Percentiles rank a stretch among this genome's conserved stretches.
Conservation (phyloP, 352 stramenopile species). For the Pythium folliculosum region DNA sequence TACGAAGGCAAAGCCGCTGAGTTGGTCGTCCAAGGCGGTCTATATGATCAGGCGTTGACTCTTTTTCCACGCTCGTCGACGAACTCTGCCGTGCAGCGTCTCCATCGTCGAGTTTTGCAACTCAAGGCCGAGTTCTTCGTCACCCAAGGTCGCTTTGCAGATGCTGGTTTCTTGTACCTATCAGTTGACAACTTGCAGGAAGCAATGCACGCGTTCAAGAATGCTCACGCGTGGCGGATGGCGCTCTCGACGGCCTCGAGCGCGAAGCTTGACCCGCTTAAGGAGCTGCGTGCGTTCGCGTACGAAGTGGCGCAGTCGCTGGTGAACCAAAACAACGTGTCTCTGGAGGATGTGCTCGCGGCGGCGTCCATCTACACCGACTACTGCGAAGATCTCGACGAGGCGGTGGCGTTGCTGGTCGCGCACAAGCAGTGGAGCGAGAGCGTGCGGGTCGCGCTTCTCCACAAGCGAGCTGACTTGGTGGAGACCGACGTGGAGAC, state of each 20-base stretch:
- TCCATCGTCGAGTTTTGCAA: constrained; percentile 43
- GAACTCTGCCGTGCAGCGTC: constrained; percentile 14
- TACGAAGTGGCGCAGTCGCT: constrained; percentile 58
- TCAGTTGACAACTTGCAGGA: constrained; percentile 39
- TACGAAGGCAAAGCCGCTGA: constrained; percentile 40
- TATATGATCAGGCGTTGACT: constrained; percentile 54
- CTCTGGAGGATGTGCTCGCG: constrained; percentile 35
- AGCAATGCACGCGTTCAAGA: constrained; percentile 58
- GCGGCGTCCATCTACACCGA: constrained; percentile 68
- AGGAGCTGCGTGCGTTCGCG: constrained; percentile 42
- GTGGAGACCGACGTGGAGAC: constrained; percentile 76
- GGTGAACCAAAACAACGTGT: constrained; percentile 37
- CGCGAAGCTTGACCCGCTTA: constrained; percentile 24
- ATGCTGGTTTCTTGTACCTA: constrained; percentile 67
- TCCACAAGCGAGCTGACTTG: constrained; percentile 60
- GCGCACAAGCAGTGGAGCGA: constrained; percentile 60
- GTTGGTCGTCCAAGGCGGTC: constrained; percentile 42
- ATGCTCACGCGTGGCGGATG: constrained; percentile 62
- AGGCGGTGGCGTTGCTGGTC: constrained; percentile 70
- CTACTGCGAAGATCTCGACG: constrained; percentile 72
- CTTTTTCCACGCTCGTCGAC: constrained; percentile 38
- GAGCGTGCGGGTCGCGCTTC: constrained; percentile 52
- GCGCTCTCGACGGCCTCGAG: constrained; percentile 46
- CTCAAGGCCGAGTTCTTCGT: constrained; percentile 56
- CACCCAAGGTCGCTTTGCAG: constrained; percentile 41